Evolutionary conservation across 1,139 yeast species (phyloP).

Genomic region (Saccharomycopsis phalli): DNA sequence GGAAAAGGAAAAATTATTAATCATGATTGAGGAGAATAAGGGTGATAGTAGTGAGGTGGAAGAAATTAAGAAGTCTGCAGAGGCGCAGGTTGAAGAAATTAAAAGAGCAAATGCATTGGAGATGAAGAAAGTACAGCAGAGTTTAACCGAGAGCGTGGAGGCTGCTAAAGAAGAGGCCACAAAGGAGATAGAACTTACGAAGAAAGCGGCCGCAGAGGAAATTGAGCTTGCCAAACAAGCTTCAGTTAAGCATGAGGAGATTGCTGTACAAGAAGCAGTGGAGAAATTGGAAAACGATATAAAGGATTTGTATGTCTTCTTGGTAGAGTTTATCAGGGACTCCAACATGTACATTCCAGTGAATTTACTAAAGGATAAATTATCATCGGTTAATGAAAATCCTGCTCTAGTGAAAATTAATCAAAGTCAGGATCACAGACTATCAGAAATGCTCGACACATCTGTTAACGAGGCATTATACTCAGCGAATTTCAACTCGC

Average conservation of each 20-base stretch:
- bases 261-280: no score
- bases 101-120: no score
- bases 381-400: constrained; percentile 4
- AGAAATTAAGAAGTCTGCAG: no score
- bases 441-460: constrained; percentile 6
- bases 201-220: neutral
- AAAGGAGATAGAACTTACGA: neutral
- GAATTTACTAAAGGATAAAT: constrained; percentile 16
- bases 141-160: neutral
- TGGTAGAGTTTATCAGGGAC: constrained; percentile 14
- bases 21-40: constrained; percentile 1
- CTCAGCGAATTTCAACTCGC: constrained; percentile 7
- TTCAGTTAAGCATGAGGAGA: neutral
- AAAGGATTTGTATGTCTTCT: constrained; percentile 6
- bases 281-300: constrained; percentile 2
- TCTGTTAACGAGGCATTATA: constrained; percentile 8
- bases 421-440: constrained; percentile 1
- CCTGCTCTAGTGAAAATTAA: constrained; percentile 8
- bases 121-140: neutral
- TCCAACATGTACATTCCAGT: constrained; percentile 10
- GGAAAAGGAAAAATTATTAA: neutral
- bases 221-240: neutral
- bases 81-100: neutral
- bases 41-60: neutral
- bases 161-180: neutral